These are phyloP conservation scores for Vitis hybrid DNA, from an alignment of 177 flowering plant species.

Conservation along the genomic window DNA sequence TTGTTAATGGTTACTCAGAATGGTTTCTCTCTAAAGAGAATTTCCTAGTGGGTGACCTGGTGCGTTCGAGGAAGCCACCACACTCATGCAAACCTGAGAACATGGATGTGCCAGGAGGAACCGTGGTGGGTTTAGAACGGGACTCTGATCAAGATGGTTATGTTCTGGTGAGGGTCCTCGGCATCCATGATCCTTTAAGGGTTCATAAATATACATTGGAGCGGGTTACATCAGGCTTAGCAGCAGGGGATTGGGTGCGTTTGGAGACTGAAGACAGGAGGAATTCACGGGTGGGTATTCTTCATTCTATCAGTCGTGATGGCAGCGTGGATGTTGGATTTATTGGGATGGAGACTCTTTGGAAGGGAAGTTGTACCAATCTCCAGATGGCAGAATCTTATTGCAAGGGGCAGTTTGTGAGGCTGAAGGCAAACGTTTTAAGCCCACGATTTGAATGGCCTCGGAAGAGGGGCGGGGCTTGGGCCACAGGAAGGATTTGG, in stretches of 20 bases:
- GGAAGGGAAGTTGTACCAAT: conserved; percentile 70
- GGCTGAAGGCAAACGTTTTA: conserved; percentile 56
- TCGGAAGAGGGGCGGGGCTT: conserved; percentile 51
- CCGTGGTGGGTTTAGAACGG: conserved; percentile 69
- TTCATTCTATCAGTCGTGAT: conserved; percentile 74
- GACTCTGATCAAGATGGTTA: conserved; percentile 47
- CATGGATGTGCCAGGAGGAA: conserved; percentile 82
- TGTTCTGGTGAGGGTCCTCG: conserved; percentile 77
- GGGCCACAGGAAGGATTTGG: conserved; percentile 72
- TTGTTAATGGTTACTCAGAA: conserved; percentile 47
- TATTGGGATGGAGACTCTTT: conserved; percentile 73
- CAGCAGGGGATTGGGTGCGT: conserved; percentile 91
- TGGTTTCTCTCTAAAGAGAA: conserved; percentile 82
- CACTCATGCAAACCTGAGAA: conserved; percentile 66
- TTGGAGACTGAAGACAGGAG: conserved; percentile 63
- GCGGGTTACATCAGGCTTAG: conserved; percentile 76
- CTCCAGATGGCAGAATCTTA: conserved; percentile 83
- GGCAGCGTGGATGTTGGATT: conserved; percentile 70
- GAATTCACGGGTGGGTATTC: conserved; percentile 80
- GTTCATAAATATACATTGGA: conserved; percentile 62
- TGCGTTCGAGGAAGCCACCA: conserved; percentile 76
- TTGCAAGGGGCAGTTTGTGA: conserved; percentile 79
- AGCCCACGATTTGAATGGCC: conserved; percentile 90
- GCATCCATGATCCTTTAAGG: conserved; percentile 82
- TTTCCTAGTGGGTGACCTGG: conserved; percentile 76